phyloP scores from a whole-genome alignment of 2,329 filamentous ascomycete genomes.

The Pseudogymnoascus pannorum region DNA sequence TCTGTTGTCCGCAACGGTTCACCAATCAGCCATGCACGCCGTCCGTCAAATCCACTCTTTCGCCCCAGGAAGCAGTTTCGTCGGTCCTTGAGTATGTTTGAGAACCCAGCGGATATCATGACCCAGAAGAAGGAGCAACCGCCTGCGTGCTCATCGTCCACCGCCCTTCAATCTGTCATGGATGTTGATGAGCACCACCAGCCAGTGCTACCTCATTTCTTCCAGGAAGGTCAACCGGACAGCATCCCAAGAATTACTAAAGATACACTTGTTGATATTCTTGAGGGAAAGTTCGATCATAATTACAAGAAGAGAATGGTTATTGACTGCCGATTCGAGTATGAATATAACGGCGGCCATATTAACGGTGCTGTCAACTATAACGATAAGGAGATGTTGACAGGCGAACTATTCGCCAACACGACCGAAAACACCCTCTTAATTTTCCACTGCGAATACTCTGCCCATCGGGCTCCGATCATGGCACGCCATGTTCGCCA shows the following conservation, averaged over 20 bases:
- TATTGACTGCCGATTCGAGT: conserved; percentile 96
- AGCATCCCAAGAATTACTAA: conserved; percentile 81
- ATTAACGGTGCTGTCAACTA: conserved; percentile 91
- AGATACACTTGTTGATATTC: conserved; percentile 73
- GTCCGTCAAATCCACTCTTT: conserved; percentile 62
- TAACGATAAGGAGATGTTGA: conserved; percentile 88
- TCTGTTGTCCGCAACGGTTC: conserved; percentile 59
- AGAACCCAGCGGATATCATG: conserved; percentile 81
- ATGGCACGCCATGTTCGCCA: conserved; percentile 93
- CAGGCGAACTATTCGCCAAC: conserved; percentile 64
- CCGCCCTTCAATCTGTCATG: conserved; percentile 65
- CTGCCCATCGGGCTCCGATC: conserved; percentile 86
- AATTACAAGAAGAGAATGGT: conserved; percentile 75
- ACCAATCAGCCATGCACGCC: conserved; percentile 61
- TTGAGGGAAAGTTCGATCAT: conserved; percentile 75
- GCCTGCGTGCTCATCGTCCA: conserved; percentile 38
- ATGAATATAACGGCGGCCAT: conserved; percentile 95
- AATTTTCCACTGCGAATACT: conserved; percentile 98
- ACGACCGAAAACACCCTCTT: conserved; percentile 64
- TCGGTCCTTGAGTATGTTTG: conserved; percentile 95
- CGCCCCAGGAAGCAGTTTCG: conserved; percentile 83
- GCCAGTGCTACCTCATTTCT: conserved; percentile 76
- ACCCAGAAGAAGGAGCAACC: conserved; percentile 63
- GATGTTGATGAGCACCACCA: conserved; percentile 72
- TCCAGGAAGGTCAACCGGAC: conserved; percentile 71